Conservation (phyloP, 345 rosid genomes). For the Cardamine occulta region DNA sequence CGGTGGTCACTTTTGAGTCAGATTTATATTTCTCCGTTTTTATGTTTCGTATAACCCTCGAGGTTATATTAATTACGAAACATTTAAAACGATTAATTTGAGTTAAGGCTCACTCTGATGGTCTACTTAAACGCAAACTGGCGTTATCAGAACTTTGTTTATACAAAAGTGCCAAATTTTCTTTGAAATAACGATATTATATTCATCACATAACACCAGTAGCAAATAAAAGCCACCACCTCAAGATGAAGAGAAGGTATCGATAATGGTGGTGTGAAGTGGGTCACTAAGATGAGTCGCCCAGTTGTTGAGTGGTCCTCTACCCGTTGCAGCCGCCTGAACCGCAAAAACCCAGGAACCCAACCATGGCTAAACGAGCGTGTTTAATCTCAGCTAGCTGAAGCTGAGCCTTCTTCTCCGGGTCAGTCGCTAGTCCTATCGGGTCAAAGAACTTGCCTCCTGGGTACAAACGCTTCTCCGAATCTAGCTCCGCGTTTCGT, state of each 20-base stretch:
- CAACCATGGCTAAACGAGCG: conserved; percentile 97
- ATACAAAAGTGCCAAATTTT: conserved; percentile 28
- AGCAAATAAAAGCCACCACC: not conserved
- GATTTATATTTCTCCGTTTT: not conserved
- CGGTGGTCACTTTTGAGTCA: conserved; percentile 35
- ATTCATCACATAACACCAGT: conserved; percentile 8
- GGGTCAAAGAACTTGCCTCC: conserved; percentile 96
- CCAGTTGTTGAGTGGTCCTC: conserved; percentile 97
- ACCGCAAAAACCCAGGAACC: conserved; percentile 88
- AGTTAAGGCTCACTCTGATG: conserved; percentile 1
- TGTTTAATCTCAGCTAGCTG: conserved; percentile 99
- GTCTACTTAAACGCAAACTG: not conserved
- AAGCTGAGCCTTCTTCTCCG: conserved; percentile 84
- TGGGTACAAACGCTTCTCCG: conserved; percentile 93
- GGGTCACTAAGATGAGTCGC: conserved; percentile 99
- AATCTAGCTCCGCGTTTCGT: conserved; percentile 89
- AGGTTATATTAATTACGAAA: not conserved
- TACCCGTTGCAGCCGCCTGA: conserved; percentile 90
- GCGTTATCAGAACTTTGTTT: not conserved
- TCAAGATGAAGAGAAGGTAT: conserved; percentile 65
- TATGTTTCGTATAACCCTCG: not conserved
- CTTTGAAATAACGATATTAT: conserved; percentile 3
- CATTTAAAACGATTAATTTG: not conserved
- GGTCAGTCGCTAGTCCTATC: conserved; percentile 81
- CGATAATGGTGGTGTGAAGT: conserved; percentile 95